These are phyloP conservation scores for Rhizopogon roseolus DNA, from an alignment of 768 basidiomycete genomes.

Conservation along the genomic window DNA sequence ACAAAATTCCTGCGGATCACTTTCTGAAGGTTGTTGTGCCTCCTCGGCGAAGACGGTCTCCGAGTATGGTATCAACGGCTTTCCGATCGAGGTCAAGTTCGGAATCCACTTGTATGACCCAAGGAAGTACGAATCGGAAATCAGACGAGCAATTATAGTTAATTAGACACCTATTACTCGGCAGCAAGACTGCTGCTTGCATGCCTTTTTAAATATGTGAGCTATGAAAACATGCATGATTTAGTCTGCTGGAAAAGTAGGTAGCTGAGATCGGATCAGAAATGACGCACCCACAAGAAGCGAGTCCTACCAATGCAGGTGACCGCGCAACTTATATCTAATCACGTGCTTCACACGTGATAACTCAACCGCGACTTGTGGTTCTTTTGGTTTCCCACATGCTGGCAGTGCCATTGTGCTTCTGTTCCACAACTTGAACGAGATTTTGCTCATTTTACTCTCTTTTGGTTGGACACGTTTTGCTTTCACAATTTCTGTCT, in stretches of 20 bases:
- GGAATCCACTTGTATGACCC: not conserved
- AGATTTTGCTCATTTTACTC: slow-evolving; percentile 1
- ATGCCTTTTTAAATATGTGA: not conserved
- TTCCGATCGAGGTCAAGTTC: not conserved
- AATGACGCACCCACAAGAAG: not conserved
- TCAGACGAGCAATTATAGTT: not conserved
- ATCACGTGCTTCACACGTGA: slow-evolving; percentile 20
- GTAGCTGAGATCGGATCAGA: not conserved
- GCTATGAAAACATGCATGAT: not conserved
- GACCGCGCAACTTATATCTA: too few relatives aligned
- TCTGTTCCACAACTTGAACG: not conserved
- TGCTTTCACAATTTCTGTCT: slow-evolving; percentile 11
- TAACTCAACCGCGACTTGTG: slow-evolving; percentile 24
- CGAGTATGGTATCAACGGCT: not conserved
- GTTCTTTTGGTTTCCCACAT: slow-evolving; percentile 8
- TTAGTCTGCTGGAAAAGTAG: too few relatives aligned
- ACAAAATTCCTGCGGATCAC: not conserved
- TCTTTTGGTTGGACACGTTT: slow-evolving; percentile 7
- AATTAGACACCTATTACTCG: not conserved
- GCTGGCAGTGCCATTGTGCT: not conserved
- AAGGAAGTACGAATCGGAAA: not conserved
- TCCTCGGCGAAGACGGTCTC: not conserved
- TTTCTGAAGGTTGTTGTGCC: not conserved
- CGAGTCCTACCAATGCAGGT: too few relatives aligned
- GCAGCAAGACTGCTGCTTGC: too few relatives aligned